Evolutionary conservation across 2,329 filamentous ascomycete species (phyloP), one percentile per base, ranked within the genome.

Genomic region (Paecilomyces fulvus): DNA sequence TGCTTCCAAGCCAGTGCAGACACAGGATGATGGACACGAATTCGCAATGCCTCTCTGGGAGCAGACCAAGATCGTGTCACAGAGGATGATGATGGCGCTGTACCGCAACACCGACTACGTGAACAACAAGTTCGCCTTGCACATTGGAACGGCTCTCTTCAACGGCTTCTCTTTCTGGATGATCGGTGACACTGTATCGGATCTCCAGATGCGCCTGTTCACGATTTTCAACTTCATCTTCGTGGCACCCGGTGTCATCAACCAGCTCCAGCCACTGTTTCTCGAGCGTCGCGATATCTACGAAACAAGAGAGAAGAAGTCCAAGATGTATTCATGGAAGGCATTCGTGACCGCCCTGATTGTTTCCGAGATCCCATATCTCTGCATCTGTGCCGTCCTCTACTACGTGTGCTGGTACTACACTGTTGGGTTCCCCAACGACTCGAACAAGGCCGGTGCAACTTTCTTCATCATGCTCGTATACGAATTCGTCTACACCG

Each of bases 351-450:
- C 84, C 0, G 85, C 85, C 0, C 82, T 86, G 60, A 78, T 89
- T 3, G 73, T 89, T 2, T 80, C 80, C 8, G 87, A 90, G 65
- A 81, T 90, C 14, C 87, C 87, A 0, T 80, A 81, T 37, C 81
- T 85, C 0, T 78, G 88, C 60, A 64, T 88, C 25, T 78, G 79
- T 1, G 80, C 78, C 0, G 74, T 85, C 0, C 67, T 90, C 2
- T 90, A 89, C 73, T 90, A 80, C 76, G 71, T 82, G 0, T 74
- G 87, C 0, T 90, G 86, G 85, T 90, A 90, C 72, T 90, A 80
- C 68, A 80, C 87, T 0, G 80, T 83, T 1, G 87, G 88, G 0
- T 75, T 90, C 1, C 84, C 87, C 0, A 76, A 76, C 1, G 80
- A 86, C 52, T 79, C 81, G 30, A 61, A 64, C 61, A 66, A 63